Evolutionary conservation across 345 rosid genomes (phyloP).

Genomic region (Draba incana): DNA sequence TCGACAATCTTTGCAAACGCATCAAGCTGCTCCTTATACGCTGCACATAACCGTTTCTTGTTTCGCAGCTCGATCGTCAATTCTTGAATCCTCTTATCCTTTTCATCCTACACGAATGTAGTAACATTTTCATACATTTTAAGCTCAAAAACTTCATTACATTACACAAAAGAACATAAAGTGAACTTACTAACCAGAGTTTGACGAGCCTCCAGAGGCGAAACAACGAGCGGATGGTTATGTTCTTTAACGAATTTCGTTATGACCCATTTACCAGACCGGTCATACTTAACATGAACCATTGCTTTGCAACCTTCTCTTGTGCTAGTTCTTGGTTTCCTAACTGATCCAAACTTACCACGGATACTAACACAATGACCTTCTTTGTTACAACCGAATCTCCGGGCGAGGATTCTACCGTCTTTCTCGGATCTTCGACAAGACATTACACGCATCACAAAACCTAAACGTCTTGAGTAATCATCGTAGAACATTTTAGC

Average conservation of each 20-base stretch:
- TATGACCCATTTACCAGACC: constrained; percentile 83
- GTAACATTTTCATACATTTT: not conserved
- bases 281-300: constrained; percentile 79
- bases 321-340: constrained; percentile 75
- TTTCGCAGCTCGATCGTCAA: constrained; percentile 61
- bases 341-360: constrained; percentile 68
- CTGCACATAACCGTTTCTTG: constrained; percentile 67
- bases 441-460: constrained; percentile 95
- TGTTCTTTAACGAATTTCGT: constrained; percentile 85
- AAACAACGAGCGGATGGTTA: constrained; percentile 78
- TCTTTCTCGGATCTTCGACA: constrained; percentile 94
- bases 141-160: not conserved
- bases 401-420: constrained; percentile 82
- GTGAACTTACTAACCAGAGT: constrained; percentile 54
- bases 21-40: constrained; percentile 62
- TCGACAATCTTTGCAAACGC: constrained; percentile 68
- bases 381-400: constrained; percentile 95
- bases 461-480: constrained; percentile 77
- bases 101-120: constrained; percentile 50
- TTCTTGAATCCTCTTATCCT: constrained; percentile 75
- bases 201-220: constrained; percentile 85
- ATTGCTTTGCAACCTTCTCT: constrained; percentile 94
- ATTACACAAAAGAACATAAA: not conserved
- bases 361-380: constrained; percentile 82
- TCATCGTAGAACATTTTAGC: constrained; percentile 85